Base-by-base conservation (phyloP, 371 early-diverging fungal species). In the Zancudomyces culisetae region DNA sequence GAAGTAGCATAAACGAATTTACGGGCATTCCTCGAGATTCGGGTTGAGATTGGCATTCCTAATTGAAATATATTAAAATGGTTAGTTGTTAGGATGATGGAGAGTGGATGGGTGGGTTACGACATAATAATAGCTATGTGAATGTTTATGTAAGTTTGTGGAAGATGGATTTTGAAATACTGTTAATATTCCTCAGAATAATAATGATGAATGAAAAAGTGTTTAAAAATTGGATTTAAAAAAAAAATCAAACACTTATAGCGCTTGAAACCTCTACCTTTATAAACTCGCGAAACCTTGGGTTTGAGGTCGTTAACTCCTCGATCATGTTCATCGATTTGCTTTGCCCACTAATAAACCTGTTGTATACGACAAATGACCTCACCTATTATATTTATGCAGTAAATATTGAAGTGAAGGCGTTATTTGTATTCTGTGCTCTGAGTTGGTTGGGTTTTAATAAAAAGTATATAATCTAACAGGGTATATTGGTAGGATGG, bases 1-100 rank as follows among this genome's bases (percentile, higher is more conserved):
- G 73, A 47, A 76, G 57, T 24, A 69, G 63, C 27, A 75, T 55
- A 30, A 69, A 67, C 22, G 68, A 58, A 47, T 76, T 73, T 42
- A 68, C 57, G 4, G 64, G 62, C 54, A 68, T 57, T 24, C 55
- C 55, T 30, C 69, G 62, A 56, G 62, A 69, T 43, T 69, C 68
- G 51, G 64, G 59, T 18, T 60, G 54, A 20, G 30, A 35, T 52
- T 65, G 66, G 18, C 62, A 57, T 42, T 63, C 60, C 55, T 59
- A 58, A 45, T 35, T n/a, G n/a, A n/a, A n/a, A n/a, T n/a, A n/a
- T n/a, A n/a, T n/a, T n/a, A n/a, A n/a, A n/a, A n/a, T n/a, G n/a
- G n/a, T n/a, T n/a, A n/a, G n/a, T n/a, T n/a, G n/a, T n/a, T n/a
- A n/a, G n/a, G n/a, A n/a, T n/a, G n/a, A n/a, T n/a, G n/a, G n/a